Evolutionary conservation across 768 basidiomycete genomes (phyloP), one percentile per base, ranked within the genome.

Genomic region (Leccinum truebloodii): DNA sequence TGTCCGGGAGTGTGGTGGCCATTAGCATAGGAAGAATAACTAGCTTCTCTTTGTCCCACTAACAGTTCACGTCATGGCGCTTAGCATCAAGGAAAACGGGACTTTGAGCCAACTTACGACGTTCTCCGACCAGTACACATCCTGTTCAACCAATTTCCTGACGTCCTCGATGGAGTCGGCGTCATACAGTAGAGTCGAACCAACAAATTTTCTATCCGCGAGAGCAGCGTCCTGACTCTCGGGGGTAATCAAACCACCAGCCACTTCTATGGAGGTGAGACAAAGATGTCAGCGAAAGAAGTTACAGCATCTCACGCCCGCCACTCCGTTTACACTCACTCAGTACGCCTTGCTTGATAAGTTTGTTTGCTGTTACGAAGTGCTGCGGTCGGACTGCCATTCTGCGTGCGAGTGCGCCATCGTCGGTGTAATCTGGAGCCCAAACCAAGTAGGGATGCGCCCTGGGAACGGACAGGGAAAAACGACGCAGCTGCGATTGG

Each of bases 391-490:
- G 77, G 6, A 89, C 84, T 2, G 80, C 77, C 62, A 87, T 74
- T 34, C 89, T 79, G n/a, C 81, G 79, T 22, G 78, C 78, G 48
- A 84, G 79, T 3, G 84, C 81, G 3, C 80, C 87, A 54, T 79
- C 77, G 57, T 87, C 85, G 13, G 82, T 82, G 65, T 79, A 82
- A 69, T 90, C 89, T 3, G 87, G 88, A 2, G 87, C 86, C 65
- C 83, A 89, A 32, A 90, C 83, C 56, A 87, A 64, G 69, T 65
- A 73, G 2, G 65, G 37, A 1, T 54, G 64, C 3, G 28, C 54
- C 39, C 57, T 67, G 16, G 58, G 56, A 26, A 48, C 4, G 41
- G 53, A 61, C 34, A 44, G 50, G 26, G 30, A 63, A 50, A 72
- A 68, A 52, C 18, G 22, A 44, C 64, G 71, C 44, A 59, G 35